Base-by-base conservation (phyloP, 805 yeast genomes). In the Tetrapisispora phaffii region DNA sequence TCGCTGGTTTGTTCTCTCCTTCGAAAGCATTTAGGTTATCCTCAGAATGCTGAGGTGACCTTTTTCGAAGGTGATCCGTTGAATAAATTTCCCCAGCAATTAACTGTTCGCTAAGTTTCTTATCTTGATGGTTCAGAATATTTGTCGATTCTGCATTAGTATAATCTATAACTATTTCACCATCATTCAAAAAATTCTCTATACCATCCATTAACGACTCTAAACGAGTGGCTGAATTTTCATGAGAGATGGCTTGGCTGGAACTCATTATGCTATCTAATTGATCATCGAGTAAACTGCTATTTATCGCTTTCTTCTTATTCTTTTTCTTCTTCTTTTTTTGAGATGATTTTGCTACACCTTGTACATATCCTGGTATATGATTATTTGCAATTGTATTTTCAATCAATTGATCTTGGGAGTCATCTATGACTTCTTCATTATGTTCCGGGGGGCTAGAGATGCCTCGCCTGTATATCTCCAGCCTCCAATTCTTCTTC, bases 161-260 rank as follows among this genome's bases (percentile, higher is more conserved):
- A 38, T 26, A 38, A 28, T 38, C 41, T 26, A 38, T n/a, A 2
- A 28, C 17, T 12, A 17, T 19, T 2, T 47, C 48, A 16, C 42
- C 50, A 7, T 47, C 48, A 19, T 49, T 47, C 17, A 55, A 44
- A 44, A 52, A 52, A 23, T 51, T 54, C 38, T 56, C 59, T 17
- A 57, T 52, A 46, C 58, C 59, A 29, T 47, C 47, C 55, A 54
- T 50, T 41, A 51, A 49, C 2, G 56, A 49, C 35, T 53, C 56
- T 20, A 51, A 43, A 16, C 34, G 31, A 4, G n/a, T 12, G 12
- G 20, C 33, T 2, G 29, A 34, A 41, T 31, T 20, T 20, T 26
- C 44, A 21, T 42, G 39, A 6, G 36, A 21, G 2, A 24, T 31
- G 6, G 24, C 26, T 31, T 24, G 35, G 26, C 34, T 34, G 3